phyloP scores from a whole-genome alignment of 1,139 yeast genomes.

The Tardiomyces blankii region DNA sequence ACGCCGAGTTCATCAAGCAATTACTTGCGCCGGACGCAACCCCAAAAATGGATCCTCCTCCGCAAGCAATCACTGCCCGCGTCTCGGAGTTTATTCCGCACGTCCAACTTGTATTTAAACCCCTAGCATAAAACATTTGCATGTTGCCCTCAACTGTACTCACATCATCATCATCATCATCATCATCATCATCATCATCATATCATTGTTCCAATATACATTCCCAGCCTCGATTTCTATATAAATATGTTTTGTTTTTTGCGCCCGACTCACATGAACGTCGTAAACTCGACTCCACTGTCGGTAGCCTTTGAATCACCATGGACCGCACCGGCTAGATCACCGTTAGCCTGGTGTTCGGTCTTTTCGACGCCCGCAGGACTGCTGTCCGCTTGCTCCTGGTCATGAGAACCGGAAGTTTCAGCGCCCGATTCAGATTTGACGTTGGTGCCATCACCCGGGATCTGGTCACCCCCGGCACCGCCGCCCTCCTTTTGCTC shows the following conservation, averaged over 20 bases:
- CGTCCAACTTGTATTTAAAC: not conserved
- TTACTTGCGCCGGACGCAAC: not conserved
- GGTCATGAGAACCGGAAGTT: not conserved
- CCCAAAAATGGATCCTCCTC: too few species aligned
- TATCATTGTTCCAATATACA: not conserved
- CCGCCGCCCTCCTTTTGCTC: slow-evolving; percentile 11
- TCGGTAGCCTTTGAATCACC: not conserved
- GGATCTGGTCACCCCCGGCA: slow-evolving; percentile 1
- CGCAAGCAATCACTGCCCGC: not conserved
- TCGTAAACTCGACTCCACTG: not conserved
- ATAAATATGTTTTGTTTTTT: not conserved
- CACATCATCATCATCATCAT: too few species aligned
- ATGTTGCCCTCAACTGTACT: too few species aligned
- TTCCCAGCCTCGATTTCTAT: not conserved
- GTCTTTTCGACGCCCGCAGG: not conserved
- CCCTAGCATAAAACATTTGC: not conserved
- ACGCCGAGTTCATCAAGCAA: not conserved
- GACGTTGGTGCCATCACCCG: not conserved
- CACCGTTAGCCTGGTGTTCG: not conserved
- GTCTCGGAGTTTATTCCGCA: not conserved
- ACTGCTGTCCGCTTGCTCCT: not conserved
- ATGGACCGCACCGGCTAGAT: not conserved
- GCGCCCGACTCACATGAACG: not conserved
- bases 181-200: too few species aligned
- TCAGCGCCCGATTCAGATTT: not conserved